These are phyloP conservation scores for Blastocladiella emersonii DNA, from an alignment of 371 early-diverging fungal genomes.

Conservation along the genomic window DNA sequence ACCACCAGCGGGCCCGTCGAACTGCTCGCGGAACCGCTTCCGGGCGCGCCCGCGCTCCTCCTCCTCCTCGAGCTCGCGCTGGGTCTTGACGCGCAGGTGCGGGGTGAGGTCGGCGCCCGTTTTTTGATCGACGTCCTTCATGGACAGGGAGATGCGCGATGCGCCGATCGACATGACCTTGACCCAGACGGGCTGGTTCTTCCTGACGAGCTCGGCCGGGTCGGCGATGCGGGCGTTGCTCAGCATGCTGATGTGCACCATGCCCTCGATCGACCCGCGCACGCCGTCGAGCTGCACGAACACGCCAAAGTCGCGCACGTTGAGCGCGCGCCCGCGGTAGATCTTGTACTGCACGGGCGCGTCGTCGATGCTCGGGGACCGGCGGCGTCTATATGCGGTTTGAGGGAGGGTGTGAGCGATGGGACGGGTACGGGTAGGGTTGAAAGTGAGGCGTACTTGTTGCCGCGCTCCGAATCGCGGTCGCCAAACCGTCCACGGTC, in stretches of 20 bases:
- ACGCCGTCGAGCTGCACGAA: conserved; percentile 78
- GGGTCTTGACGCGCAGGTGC: conserved; percentile 35
- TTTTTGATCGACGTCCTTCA: conserved; percentile 87
- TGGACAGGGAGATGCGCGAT: conserved; percentile 62
- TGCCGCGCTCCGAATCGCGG: too few relatives aligned
- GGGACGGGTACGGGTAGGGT: neutral
- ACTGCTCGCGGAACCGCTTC: conserved; percentile 34
- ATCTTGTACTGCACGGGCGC: conserved; percentile 78
- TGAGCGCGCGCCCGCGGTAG: conserved; percentile 63
- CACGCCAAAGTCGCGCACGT: conserved; percentile 79
- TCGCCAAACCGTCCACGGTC: too few relatives aligned
- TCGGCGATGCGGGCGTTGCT: conserved; percentile 54
- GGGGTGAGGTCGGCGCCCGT: conserved; percentile 77
- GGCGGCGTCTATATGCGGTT: neutral
- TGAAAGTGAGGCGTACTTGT: neutral
- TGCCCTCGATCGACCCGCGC: conserved; percentile 53
- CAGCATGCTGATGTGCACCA: conserved; percentile 73
- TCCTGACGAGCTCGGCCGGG: conserved; percentile 62
- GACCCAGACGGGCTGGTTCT: conserved; percentile 69
- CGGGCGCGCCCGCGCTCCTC: conserved; percentile 37
- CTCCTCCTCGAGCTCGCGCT: conserved; percentile 48
- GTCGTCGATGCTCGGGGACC: conserved; percentile 45
- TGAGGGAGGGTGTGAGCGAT: neutral
- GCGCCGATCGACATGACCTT: conserved; percentile 84
- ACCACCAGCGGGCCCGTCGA: conserved; percentile 26